Percentiles rank a stretch among this genome's conserved stretches.
These are phyloP conservation scores for Pontederia paniculata DNA, from an alignment of 176 grass and related monocot species.

Conservation along the genomic window DNA sequence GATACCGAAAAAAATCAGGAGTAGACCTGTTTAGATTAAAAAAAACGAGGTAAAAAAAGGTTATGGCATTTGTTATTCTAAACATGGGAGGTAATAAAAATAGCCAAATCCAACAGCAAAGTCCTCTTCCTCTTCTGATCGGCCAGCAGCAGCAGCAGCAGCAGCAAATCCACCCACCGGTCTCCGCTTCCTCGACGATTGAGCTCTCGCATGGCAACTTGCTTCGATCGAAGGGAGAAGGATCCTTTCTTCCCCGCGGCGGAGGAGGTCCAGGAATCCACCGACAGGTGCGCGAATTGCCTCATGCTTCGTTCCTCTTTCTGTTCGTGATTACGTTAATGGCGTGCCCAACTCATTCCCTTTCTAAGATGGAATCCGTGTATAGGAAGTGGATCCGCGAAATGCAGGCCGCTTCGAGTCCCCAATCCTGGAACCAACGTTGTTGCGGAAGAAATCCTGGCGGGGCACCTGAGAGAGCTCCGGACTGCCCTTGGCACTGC, in stretches of 20 bases:
- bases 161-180: too few relatives aligned
- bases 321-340: too few relatives aligned
- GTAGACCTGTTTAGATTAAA: too few relatives aligned
- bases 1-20: too few relatives aligned
- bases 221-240: neutral
- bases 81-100: too few relatives aligned
- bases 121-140: too few relatives aligned
- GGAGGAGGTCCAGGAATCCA: slow-evolving; percentile 3
- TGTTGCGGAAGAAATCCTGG: neutral
- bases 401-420: slow-evolving; percentile 4
- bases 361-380: slow-evolving; percentile 56
- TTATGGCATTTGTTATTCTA: too few relatives aligned
- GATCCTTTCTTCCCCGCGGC: slow-evolving; percentile 4
- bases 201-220: neutral
- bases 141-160: too few relatives aligned
- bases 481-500: slow-evolving; percentile 4
- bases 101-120: too few relatives aligned
- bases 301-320: neutral
- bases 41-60: too few relatives aligned
- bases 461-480: neutral
- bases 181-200: too few relatives aligned
- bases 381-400: slow-evolving; percentile 60
- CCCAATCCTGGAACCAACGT: neutral
- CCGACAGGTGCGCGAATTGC: neutral
- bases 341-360: neutral